These are phyloP conservation scores for Colletotrichum spaethianum DNA, from an alignment of 2,329 filamentous ascomycete species.

Conservation along the genomic window DNA sequence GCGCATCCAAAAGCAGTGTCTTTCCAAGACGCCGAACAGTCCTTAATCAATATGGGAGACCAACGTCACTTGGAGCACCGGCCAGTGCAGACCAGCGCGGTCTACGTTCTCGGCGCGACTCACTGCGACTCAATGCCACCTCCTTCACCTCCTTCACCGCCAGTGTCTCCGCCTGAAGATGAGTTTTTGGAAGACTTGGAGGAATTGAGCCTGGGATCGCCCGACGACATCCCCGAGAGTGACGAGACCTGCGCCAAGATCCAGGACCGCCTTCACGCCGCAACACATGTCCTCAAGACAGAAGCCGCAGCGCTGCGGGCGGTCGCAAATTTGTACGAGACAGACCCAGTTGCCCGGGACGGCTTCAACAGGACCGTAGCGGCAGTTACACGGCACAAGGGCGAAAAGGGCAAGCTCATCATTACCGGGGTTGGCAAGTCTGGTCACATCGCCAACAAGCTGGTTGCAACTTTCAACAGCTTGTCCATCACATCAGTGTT, in stretches of 20 bases:
- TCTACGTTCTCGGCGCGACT: slow-evolving; percentile 60
- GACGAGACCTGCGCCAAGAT: slow-evolving; percentile 42
- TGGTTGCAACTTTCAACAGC: slow-evolving; percentile 93
- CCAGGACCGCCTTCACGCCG: slow-evolving; percentile 68
- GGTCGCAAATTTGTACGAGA: slow-evolving; percentile 83
- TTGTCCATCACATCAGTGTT: slow-evolving; percentile 85
- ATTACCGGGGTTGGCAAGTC: slow-evolving; percentile 94
- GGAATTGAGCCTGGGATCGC: slow-evolving; percentile 39
- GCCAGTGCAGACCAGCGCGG: slow-evolving; percentile 66
- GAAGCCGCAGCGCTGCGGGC: slow-evolving; percentile 84
- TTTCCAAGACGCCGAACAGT: not conserved
- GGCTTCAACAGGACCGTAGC: slow-evolving; percentile 82
- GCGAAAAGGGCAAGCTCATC: slow-evolving; percentile 80
- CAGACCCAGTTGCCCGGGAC: slow-evolving; percentile 74
- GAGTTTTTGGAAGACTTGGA: slow-evolving; percentile 37
- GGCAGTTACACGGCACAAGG: slow-evolving; percentile 74
- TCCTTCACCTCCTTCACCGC: slow-evolving; percentile 65
- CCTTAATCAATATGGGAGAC: slow-evolving; percentile 35
- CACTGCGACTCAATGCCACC: slow-evolving; percentile 58
- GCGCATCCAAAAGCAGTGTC: not conserved
- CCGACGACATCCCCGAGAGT: slow-evolving; percentile 38
- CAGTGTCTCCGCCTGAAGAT: slow-evolving; percentile 38
- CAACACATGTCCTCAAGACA: slow-evolving; percentile 87
- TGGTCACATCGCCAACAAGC: slow-evolving; percentile 89
- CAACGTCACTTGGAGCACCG: slow-evolving; percentile 49